phyloP scores from a whole-genome alignment of 306 rosid genomes.

The Quercus dentata region DNA sequence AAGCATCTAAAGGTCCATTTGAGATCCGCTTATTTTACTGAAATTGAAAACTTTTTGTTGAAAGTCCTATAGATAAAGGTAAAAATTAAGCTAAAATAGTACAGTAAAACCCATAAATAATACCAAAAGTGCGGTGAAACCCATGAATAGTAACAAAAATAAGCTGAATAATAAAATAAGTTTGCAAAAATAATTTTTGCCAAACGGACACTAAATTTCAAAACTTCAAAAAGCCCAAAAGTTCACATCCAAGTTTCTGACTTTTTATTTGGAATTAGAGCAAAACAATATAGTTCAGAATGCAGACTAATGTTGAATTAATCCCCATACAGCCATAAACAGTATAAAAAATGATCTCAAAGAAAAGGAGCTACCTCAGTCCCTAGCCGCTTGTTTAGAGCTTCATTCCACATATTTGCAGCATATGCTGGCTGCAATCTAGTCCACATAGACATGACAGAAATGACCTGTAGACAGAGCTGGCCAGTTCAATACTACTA shows the following conservation, averaged over 20 bases:
- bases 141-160: no score
- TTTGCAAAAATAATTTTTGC: no score
- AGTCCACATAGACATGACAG: slow-evolving; percentile 99
- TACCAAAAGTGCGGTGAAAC: fast-evolving
- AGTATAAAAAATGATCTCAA: neutral
- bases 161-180: no score
- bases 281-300: neutral
- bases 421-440: slow-evolving; percentile 97
- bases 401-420: slow-evolving; percentile 99
- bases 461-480: slow-evolving; percentile 66
- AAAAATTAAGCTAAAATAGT: no score
- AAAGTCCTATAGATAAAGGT: no score
- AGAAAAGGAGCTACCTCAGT: slow-evolving; percentile 59
- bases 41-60: no score
- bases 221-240: no score
- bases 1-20: no score
- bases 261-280: neutral
- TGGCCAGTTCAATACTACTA: slow-evolving; percentile 18
- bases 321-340: neutral
- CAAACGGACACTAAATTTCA: no score
- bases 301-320: neutral
- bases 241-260: neutral
- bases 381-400: slow-evolving; percentile 88
- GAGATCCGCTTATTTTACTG: no score
- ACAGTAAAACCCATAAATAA: fast-evolving